Evolutionary conservation across 495 filamentous ascomycete species (phyloP), one percentile per base, ranked within the genome.

Genomic region (Aspergillus mulundensis): DNA sequence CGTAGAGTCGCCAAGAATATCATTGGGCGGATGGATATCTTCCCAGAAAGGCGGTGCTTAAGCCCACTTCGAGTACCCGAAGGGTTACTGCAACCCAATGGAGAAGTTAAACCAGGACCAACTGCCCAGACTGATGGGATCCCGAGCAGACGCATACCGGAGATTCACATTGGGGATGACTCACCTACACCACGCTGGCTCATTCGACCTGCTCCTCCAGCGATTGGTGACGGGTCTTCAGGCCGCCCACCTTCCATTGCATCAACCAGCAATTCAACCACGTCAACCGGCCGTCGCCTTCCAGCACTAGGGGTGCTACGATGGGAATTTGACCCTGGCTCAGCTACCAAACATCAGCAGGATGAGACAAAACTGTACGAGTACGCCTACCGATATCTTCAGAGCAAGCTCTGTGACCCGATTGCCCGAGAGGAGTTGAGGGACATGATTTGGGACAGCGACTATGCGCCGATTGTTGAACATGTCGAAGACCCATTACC

Each of bases 251-350:
- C 19, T 34, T 36, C 32, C 5, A 36, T 36, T 15, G 32, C 32
- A 36, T 2, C 32, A 36, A 36, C 5, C 32, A 10, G 32, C 32
- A 6, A 2, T 10, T 36, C 32, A 36, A 3, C 32, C 5, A 16
- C 5, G n/a, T 41, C 46, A 36, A 32, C 36, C 23, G 20, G 14
- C 38, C 34, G 38, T 20, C 24, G n/a, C 16, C 46, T 42, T 20
- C 46, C 28, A 25, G 8, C 24, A 24, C 25, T 50, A 24, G 54
- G 54, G 10, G 30, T 50, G 5, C 43, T 70, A 19, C 11, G 54
- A 15, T 72, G 69, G 69, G 44, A 32, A 6, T 68, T 72, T 39
- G 67, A 72, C 2, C 39, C 63, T 18, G 69, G 67, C n/a, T 18
- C 57, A 12, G 1, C 25, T 0, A 11, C 23, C 16, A 20, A 58